These are phyloP conservation scores for Peribolospora baueri DNA, from an alignment of 768 basidiomycete genomes.

Conservation along the genomic window DNA sequence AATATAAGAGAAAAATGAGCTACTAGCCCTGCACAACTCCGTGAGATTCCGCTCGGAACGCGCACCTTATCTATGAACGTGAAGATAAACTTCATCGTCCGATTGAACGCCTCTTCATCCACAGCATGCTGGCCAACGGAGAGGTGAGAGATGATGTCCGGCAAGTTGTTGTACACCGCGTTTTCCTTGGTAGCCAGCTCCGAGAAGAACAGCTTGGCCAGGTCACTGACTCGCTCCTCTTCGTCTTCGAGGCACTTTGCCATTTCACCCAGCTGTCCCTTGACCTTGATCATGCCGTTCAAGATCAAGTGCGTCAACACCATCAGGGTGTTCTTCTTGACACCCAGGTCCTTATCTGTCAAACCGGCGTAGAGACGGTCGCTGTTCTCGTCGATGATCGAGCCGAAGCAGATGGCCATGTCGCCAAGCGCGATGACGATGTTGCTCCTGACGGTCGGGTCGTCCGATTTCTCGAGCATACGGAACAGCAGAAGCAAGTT, in stretches of 20 bases:
- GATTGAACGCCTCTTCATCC: slow-evolving; percentile 74
- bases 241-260: slow-evolving; percentile 94
- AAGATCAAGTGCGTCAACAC: slow-evolving; percentile 58
- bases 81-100: slow-evolving; percentile 85
- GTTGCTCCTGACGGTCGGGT: slow-evolving; percentile 75
- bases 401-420: slow-evolving; percentile 93
- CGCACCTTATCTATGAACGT: slow-evolving; percentile 82
- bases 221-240: slow-evolving; percentile 62
- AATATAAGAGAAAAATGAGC: background rate
- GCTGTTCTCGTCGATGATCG: slow-evolving; percentile 87
- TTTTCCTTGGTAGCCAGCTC: slow-evolving; percentile 94
- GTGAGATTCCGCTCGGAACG: background rate
- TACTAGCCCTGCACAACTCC: background rate
- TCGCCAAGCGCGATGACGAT: slow-evolving; percentile 95
- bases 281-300: slow-evolving; percentile 99
- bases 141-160: slow-evolving; percentile 84
- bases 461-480: slow-evolving; percentile 72
- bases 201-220: slow-evolving; percentile 94
- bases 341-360: slow-evolving; percentile 57
- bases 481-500: slow-evolving; percentile 73
- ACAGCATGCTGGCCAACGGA: slow-evolving; percentile 76
- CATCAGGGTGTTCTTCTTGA: slow-evolving; percentile 99
- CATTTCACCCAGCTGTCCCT: slow-evolving; percentile 98
- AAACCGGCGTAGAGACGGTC: slow-evolving; percentile 85
- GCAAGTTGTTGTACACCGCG: slow-evolving; percentile 94